phyloP scores from a whole-genome alignment of 1,284 basidiomycete species.

The Filobasidium uniguttulatum region DNA sequence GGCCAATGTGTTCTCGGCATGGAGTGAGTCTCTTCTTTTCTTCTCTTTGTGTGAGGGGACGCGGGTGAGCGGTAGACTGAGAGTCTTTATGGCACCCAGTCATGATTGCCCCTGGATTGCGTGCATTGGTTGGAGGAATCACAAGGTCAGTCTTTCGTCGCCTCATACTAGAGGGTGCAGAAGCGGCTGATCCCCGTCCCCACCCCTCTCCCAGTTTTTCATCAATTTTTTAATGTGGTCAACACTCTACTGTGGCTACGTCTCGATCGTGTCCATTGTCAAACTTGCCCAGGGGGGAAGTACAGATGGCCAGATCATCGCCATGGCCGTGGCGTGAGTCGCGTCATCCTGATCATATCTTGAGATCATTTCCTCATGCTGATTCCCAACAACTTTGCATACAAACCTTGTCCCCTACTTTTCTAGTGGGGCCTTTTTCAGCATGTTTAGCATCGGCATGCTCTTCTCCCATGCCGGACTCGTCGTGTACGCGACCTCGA shows the following conservation, averaged over 20 bases:
- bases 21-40: conserved; percentile 8
- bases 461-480: conserved; percentile 25
- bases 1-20: conserved; percentile 29
- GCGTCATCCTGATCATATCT: background rate
- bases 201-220: conserved; percentile 23
- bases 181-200: background rate
- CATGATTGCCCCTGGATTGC: conserved; percentile 28
- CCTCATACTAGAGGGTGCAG: background rate
- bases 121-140: conserved; percentile 36
- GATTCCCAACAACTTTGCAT: too few relatives aligned
- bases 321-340: conserved; percentile 27
- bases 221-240: conserved; percentile 33
- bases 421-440: conserved; percentile 26
- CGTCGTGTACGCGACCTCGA: conserved; percentile 25
- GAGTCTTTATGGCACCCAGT: background rate
- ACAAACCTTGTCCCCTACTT: conserved; percentile 3
- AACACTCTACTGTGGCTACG: conserved; percentile 25
- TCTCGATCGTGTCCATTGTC: conserved; percentile 22
- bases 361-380: background rate
- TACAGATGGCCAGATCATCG: conserved; percentile 31
- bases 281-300: conserved; percentile 13
- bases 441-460: conserved; percentile 30
- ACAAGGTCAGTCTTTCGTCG: conserved; percentile 22
- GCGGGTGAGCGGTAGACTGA: background rate
- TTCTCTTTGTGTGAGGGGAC: conserved; percentile 25